Evolutionary conservation across 73 alveolate genomes (phyloP).

Genomic region (Paramecium bursaria): DNA sequence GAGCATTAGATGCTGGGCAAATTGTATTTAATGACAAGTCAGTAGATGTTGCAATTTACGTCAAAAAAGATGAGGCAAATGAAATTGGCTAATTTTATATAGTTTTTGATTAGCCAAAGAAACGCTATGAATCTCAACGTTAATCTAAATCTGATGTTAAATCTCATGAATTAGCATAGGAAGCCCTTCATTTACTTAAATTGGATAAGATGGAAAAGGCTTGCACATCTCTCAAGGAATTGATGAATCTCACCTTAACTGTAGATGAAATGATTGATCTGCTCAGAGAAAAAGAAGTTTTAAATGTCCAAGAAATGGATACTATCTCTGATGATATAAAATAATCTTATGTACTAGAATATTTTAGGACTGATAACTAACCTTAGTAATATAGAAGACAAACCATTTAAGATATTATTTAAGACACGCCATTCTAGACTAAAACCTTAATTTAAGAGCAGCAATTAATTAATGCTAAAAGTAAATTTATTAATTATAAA

Average conservation of each 20-base stretch:
- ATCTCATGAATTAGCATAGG: not conserved
- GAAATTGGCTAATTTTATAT: slow-evolving; percentile 32
- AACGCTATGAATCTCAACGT: slow-evolving; percentile 23
- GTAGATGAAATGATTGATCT: slow-evolving; percentile 21
- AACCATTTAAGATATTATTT: not conserved
- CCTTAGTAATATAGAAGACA: slow-evolving; percentile 4
- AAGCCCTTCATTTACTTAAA: slow-evolving; percentile 22
- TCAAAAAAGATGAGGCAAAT: slow-evolving; percentile 25
- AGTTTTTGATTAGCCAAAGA: slow-evolving; percentile 48
- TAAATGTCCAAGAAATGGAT: slow-evolving; percentile 9
- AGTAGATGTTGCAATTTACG: slow-evolving; percentile 18
- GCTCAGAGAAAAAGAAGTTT: slow-evolving; percentile 23
- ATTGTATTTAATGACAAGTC: slow-evolving; percentile 10
- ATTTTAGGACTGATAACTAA: not conserved
- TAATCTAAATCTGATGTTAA: slow-evolving; percentile 5
- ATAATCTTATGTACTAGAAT: slow-evolving; percentile 29
- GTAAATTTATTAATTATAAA: not conserved
- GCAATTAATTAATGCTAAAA: slow-evolving; percentile 46
- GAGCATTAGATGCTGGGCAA: slow-evolving; percentile 26
- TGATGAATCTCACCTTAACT: not conserved
- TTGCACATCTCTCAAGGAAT: not conserved
- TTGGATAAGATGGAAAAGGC: slow-evolving; percentile 54
- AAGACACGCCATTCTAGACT: slow-evolving; percentile 45
- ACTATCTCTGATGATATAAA: slow-evolving; percentile 22
- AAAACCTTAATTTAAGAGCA: slow-evolving; percentile 30